phyloP scores from a whole-genome alignment of 495 filamentous ascomycete genomes.

The Platismatia glauca region DNA sequence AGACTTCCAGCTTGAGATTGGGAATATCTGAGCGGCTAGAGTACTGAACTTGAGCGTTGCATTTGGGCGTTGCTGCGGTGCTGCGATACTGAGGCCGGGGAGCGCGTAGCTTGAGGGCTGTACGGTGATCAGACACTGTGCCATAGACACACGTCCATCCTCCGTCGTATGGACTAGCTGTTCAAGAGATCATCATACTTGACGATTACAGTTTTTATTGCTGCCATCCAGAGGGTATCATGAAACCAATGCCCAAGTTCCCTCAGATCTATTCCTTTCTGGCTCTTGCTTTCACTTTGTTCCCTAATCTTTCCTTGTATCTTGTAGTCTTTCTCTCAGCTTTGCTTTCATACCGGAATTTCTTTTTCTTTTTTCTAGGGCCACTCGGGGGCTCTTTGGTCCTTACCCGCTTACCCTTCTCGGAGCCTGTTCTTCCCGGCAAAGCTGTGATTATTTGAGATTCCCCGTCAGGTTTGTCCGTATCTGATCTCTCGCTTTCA shows the following conservation, averaged over 20 bases:
- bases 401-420: constrained; percentile 29
- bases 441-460: constrained; percentile 16
- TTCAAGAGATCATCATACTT: background rate
- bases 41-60: constrained; percentile 3
- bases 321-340: constrained; percentile 59
- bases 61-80: constrained; percentile 14
- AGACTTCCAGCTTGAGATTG: constrained; percentile 78
- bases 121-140: background rate
- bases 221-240: constrained; percentile 10
- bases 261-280: background rate
- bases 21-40: constrained; percentile 64
- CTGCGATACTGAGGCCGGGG: background rate
- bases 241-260: background rate
- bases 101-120: constrained; percentile 3
- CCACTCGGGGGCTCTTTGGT: constrained; percentile 46
- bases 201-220: constrained; percentile 16
- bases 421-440: constrained; percentile 22
- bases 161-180: constrained; percentile 2
- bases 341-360: constrained; percentile 88
- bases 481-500: constrained; percentile 36
- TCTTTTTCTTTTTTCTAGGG: constrained; percentile 70
- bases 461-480: constrained; percentile 12
- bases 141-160: constrained; percentile 6
- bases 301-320: constrained; percentile 59
- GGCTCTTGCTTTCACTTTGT: constrained; percentile 38